These are phyloP conservation scores for Colletotrichum acutatum DNA, from an alignment of 2,329 filamentous ascomycete species.

Conservation along the genomic window DNA sequence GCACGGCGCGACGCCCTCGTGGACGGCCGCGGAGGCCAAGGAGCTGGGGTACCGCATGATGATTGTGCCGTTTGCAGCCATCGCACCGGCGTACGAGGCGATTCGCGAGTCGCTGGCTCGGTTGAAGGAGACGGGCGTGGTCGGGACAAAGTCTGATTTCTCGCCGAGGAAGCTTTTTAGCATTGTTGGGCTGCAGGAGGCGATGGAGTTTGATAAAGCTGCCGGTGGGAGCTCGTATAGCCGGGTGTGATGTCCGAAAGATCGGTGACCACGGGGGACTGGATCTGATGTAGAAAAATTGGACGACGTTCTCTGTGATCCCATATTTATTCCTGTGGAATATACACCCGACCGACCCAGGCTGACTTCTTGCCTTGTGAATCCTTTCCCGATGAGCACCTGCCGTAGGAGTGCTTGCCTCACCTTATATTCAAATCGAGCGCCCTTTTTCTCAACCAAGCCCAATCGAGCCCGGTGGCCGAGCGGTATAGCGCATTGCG, in stretches of 20 bases:
- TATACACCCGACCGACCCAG: too few relatives aligned
- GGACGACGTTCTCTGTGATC: background rate
- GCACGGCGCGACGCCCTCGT: constrained; percentile 64
- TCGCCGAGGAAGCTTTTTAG: constrained; percentile 61
- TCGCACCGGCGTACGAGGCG: constrained; percentile 58
- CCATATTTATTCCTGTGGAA: background rate
- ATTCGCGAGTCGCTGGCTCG: constrained; percentile 50
- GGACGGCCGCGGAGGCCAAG: constrained; percentile 62
- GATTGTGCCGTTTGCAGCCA: constrained; percentile 64
- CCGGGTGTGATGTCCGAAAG: constrained; percentile 11
- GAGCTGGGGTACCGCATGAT: constrained; percentile 68
- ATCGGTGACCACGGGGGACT: too few relatives aligned
- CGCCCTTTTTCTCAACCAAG: too few relatives aligned
- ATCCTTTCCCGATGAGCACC: too few relatives aligned
- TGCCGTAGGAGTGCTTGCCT: too few relatives aligned
- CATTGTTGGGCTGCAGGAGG: constrained; percentile 61
- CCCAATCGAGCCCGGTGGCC: too few relatives aligned
- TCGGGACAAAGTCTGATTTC: constrained; percentile 53
- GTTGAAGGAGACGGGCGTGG: constrained; percentile 50
- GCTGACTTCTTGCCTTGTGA: too few relatives aligned
- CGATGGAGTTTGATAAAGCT: constrained; percentile 58
- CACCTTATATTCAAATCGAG: too few relatives aligned
- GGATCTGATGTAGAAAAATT: background rate
- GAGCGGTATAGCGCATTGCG: too few relatives aligned
- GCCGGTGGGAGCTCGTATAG: constrained; percentile 29